These are phyloP conservation scores for Skeletonema marinoi DNA, from an alignment of 108 stramenopile genomes.

Conservation along the genomic window DNA sequence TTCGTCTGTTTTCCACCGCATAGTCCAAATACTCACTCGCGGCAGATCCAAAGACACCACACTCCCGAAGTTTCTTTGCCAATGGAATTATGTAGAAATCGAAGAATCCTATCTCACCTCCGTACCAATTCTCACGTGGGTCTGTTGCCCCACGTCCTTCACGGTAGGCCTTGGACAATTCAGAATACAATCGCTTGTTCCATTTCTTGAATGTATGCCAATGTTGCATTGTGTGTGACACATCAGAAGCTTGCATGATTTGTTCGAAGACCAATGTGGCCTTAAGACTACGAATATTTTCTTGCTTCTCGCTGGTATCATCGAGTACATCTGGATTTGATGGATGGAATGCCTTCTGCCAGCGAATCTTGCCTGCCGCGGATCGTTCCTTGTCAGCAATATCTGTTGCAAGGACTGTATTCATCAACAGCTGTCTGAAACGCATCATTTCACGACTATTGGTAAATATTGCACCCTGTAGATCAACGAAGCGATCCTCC, in stretches of 20 bases:
- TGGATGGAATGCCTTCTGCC: slow-evolving; percentile 58
- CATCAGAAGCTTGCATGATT: slow-evolving; percentile 64
- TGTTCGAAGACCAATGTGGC: slow-evolving; percentile 63
- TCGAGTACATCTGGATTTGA: neutral
- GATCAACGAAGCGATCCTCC: slow-evolving; percentile 44
- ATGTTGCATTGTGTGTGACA: slow-evolving; percentile 68
- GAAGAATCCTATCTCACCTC: slow-evolving; percentile 54
- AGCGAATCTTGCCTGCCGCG: slow-evolving; percentile 39
- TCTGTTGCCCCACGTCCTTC: slow-evolving; percentile 37
- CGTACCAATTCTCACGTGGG: slow-evolving; percentile 46
- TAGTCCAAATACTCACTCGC: slow-evolving; percentile 46
- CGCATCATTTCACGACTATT: slow-evolving; percentile 37
- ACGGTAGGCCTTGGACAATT: slow-evolving; percentile 41
- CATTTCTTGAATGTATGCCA: slow-evolving; percentile 60
- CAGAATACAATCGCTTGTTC: slow-evolving; percentile 56
- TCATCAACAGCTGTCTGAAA: slow-evolving; percentile 59
- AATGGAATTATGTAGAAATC: slow-evolving; percentile 57
- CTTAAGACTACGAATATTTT: slow-evolving; percentile 39
- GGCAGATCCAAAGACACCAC: slow-evolving; percentile 54
- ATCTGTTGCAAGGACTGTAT: slow-evolving; percentile 59
- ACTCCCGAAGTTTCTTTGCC: slow-evolving; percentile 53
- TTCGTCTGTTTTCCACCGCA: slow-evolving; percentile 49
- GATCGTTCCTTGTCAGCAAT: slow-evolving; percentile 53
- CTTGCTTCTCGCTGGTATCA: slow-evolving; percentile 14
- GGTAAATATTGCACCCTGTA: slow-evolving; percentile 40